These are phyloP conservation scores for Papiliotrema laurentii DNA, from an alignment of 1,284 basidiomycete genomes.

Conservation along the genomic window DNA sequence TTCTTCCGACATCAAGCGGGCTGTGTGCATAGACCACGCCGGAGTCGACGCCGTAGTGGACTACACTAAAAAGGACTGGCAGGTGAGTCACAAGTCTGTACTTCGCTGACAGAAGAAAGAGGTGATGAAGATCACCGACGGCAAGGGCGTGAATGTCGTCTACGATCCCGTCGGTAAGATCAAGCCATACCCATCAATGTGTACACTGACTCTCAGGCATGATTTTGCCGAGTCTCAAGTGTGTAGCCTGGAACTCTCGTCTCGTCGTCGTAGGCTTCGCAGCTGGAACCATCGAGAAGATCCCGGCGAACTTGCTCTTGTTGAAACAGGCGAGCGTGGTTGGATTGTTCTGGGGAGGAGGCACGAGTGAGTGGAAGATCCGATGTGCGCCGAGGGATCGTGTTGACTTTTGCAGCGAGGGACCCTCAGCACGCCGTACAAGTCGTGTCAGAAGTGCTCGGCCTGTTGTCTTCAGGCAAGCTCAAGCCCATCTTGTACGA, in stretches of 20 bases:
- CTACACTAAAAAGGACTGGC: conserved; percentile 48
- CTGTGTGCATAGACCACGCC: conserved; percentile 45
- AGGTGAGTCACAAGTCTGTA: conserved; percentile 19
- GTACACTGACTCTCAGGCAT: conserved; percentile 22
- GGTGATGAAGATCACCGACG: conserved; percentile 62
- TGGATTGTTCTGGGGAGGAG: conserved; percentile 84
- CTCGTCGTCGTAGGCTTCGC: conserved; percentile 90
- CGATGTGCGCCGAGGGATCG: neutral
- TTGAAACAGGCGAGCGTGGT: conserved; percentile 79
- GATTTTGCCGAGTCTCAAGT: conserved; percentile 59
- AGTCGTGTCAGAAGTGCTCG: conserved; percentile 72
- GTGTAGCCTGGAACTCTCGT: conserved; percentile 90
- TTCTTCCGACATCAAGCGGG: conserved; percentile 46
- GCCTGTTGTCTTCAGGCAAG: conserved; percentile 63
- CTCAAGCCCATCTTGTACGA: conserved; percentile 70
- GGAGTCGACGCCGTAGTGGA: conserved; percentile 48
- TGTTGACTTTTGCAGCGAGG: conserved; percentile 52
- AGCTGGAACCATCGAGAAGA: conserved; percentile 82
- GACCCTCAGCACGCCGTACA: conserved; percentile 62
- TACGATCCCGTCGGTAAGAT: conserved; percentile 79
- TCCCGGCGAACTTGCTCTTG: conserved; percentile 80
- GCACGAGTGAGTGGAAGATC: conserved; percentile 54
- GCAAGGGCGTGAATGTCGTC: conserved; percentile 79
- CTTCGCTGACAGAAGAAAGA: conserved; percentile 41
- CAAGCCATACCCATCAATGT: neutral